Evolutionary conservation across 345 rosid genomes (phyloP), one percentile per base, ranked within the genome.

Genomic region (Chamaenerion angustifolium): DNA sequence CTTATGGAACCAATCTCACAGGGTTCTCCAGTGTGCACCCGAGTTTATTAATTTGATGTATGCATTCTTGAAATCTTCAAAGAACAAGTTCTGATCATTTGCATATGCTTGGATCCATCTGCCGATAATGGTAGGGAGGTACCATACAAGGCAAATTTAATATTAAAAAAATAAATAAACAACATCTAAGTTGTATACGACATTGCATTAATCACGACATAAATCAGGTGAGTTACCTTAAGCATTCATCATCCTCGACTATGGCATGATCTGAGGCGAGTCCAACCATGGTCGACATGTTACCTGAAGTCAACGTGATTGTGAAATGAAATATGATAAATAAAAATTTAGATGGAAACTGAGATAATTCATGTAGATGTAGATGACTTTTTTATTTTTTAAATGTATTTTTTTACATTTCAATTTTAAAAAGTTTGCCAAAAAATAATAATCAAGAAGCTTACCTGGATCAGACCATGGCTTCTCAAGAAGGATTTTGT

Each of bases 261-360:
- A 86, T 72, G 50, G 83, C 87, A 58, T 61, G 98, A 71, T 90
- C 94, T 43, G 95, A 83, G 71, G 94, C 92, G 64, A 86, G 94
- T 54, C 98, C 94, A 16, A 83, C 69, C 95, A 86, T 80, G 71
- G 72, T 79, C 10, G 84, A 45, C 95, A 81, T 83, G 42, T 78
- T 83, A 54, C 56, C 92, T 86, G 72, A 62, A 42, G 40, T 6
- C 11, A 58, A 61, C 42, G 55, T 31, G 17, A 51, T 12, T 37
- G 13, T 51, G 52, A 2, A 56, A 12, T 7, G n/a, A 14, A 43
- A 12, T 11, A 9, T 2, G 3, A 57, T 13, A 41, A 25, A 17
- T 25, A 15, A 15, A 31, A 27, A 44, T 21, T n/a, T 42, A 0
- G 19, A 25, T 23, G 17, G 57, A 45, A 23, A 3, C 17, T 47